phyloP scores from a whole-genome alignment of 192 early-diverging fungal species.

The Entomortierella lignicola region DNA sequence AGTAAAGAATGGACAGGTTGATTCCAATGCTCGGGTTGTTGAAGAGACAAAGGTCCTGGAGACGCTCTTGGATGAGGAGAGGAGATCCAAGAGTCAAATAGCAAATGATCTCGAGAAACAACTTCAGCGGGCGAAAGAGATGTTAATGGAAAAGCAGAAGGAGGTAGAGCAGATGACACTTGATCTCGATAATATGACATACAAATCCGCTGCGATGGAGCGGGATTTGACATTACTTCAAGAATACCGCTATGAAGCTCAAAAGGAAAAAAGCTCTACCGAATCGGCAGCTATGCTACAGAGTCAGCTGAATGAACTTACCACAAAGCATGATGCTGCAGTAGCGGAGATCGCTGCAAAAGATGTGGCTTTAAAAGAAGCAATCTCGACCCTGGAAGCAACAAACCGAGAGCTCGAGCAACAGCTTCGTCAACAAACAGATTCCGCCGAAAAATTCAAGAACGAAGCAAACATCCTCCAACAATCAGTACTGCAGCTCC shows the following conservation, averaged over 20 bases:
- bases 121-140: not conserved
- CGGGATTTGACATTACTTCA: not conserved
- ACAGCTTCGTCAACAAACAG: not conserved
- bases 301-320: not conserved
- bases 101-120: not conserved
- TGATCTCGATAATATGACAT: not conserved
- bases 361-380: not conserved
- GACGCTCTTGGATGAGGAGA: slow-evolving; percentile 7
- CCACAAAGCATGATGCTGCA: not conserved
- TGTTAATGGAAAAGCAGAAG: slow-evolving; percentile 17
- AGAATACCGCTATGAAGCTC: no score
- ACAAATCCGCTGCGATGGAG: not conserved
- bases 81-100: not conserved
- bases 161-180: slow-evolving; percentile 6
- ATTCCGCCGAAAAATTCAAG: not conserved
- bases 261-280: not conserved
- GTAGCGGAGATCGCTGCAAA: not conserved
- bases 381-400: not conserved
- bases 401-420: not conserved
- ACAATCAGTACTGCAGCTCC: not conserved
- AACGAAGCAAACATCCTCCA: not conserved
- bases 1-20: not conserved
- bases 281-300: not conserved
- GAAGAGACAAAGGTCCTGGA: not conserved
- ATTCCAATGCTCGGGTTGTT: no score